Evolutionary conservation across 768 basidiomycete genomes (phyloP).

Genomic region (Ramaria sp.): DNA sequence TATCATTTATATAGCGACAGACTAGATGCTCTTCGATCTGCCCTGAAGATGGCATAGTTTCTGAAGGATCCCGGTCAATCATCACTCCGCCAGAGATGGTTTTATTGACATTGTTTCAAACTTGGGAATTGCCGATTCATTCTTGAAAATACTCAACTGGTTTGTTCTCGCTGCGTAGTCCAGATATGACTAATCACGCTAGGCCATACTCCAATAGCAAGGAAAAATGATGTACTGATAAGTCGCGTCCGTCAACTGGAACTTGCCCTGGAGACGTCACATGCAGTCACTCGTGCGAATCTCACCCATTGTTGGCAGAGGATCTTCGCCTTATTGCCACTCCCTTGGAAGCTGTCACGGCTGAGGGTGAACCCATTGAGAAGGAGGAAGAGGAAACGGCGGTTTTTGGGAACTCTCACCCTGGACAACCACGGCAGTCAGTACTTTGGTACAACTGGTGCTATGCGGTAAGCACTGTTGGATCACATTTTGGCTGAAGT

Average conservation of each 20-base stretch:
- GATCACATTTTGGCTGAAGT: background rate
- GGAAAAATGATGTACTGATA: conserved; percentile 45
- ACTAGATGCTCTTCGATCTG: conserved; percentile 4
- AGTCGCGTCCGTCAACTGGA: conserved; percentile 59
- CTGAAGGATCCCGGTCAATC: background rate
- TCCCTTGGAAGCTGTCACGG: conserved; percentile 32
- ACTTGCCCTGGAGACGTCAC: conserved; percentile 48
- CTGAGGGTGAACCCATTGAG: conserved; percentile 21
- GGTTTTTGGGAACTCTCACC: conserved; percentile 46
- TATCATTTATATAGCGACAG: background rate
- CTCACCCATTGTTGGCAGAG: conserved; percentile 49
- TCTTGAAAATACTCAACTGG: conserved; percentile 13
- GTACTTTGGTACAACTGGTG: conserved; percentile 4
- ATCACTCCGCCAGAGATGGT: background rate
- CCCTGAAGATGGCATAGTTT: background rate
- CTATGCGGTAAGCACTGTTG: background rate
- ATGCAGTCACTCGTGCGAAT: conserved; percentile 36
- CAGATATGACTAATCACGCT: background rate
- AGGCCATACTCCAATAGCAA: conserved; percentile 37
- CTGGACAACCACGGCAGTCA: background rate
- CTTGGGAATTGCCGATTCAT: conserved; percentile 7
- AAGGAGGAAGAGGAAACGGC: conserved; percentile 30
- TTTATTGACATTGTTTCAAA: background rate
- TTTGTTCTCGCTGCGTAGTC: background rate
- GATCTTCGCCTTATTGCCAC: conserved; percentile 56